These are phyloP conservation scores for Zygosaccharomyces sapae DNA, from an alignment of 1,139 yeast genomes.

Conservation along the genomic window DNA sequence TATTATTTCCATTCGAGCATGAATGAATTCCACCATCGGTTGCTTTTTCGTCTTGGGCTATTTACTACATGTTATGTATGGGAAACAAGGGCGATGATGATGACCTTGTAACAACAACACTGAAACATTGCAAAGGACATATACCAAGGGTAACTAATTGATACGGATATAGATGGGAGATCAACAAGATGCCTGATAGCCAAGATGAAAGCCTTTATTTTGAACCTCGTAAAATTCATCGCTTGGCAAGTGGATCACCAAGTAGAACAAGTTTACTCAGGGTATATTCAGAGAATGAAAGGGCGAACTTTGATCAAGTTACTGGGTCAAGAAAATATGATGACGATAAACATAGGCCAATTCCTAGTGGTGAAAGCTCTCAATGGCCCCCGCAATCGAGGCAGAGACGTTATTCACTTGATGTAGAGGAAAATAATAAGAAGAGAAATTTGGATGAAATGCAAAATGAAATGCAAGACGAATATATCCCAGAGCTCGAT, in stretches of 20 bases:
- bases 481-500: slow-evolving; percentile 64
- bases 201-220: slow-evolving; percentile 21
- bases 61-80: not conserved
- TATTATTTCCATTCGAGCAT: not conserved
- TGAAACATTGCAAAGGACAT: too few species aligned
- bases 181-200: slow-evolving; percentile 2
- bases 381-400: slow-evolving; percentile 6
- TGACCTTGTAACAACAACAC: slow-evolving; percentile 2
- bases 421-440: slow-evolving; percentile 6
- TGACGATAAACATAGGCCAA: slow-evolving; percentile 45
- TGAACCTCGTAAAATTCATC: slow-evolving; percentile 22
- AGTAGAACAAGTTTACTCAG: slow-evolving; percentile 37
- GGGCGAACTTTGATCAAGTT: slow-evolving; percentile 47
- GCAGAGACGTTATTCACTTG: slow-evolving; percentile 9
- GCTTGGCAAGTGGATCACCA: slow-evolving; percentile 18
- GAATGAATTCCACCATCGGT: not conserved
- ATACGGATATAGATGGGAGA: not conserved
- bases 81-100: slow-evolving; percentile 3
- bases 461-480: slow-evolving; percentile 63
- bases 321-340: slow-evolving; percentile 49
- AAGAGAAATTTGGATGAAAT: slow-evolving; percentile 40
- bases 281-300: slow-evolving; percentile 55
- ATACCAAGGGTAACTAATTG: too few species aligned
- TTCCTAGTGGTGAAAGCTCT: slow-evolving; percentile 10
- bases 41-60: not conserved